phyloP scores from a whole-genome alignment of 345 rosid species.

The Acer campestre region DNA sequence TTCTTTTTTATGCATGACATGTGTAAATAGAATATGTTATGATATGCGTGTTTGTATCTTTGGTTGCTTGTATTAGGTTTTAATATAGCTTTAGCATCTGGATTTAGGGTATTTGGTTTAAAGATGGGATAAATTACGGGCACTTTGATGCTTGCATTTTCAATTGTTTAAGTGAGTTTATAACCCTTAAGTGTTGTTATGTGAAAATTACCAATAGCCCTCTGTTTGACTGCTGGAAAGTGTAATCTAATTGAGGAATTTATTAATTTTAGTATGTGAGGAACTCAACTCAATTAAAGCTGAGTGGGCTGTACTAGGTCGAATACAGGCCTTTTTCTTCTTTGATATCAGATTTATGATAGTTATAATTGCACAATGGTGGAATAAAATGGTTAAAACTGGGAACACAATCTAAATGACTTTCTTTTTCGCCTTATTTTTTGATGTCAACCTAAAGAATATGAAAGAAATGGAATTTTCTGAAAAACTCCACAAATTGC shows the following conservation, averaged over 20 bases:
- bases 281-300: background rate
- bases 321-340: background rate
- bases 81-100: background rate
- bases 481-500: background rate
- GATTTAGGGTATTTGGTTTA: background rate
- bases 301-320: background rate
- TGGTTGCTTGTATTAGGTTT: background rate
- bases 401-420: background rate
- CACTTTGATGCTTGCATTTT: background rate
- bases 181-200: background rate
- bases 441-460: background rate
- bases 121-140: background rate
- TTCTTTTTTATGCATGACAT: slow-evolving; percentile 5
- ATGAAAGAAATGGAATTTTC: background rate
- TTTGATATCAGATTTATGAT: background rate
- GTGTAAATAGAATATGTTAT: background rate
- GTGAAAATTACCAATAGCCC: background rate
- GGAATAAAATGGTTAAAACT: background rate
- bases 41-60: background rate
- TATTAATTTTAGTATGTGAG: background rate
- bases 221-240: background rate
- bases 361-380: background rate
- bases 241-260: background rate
- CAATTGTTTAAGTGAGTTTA: background rate
- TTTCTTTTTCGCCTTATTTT: background rate